Percentiles rank a stretch among this genome's conserved stretches.
Conservation (phyloP, 805 yeast genomes). For the Lipomyces lipofer region DNA sequence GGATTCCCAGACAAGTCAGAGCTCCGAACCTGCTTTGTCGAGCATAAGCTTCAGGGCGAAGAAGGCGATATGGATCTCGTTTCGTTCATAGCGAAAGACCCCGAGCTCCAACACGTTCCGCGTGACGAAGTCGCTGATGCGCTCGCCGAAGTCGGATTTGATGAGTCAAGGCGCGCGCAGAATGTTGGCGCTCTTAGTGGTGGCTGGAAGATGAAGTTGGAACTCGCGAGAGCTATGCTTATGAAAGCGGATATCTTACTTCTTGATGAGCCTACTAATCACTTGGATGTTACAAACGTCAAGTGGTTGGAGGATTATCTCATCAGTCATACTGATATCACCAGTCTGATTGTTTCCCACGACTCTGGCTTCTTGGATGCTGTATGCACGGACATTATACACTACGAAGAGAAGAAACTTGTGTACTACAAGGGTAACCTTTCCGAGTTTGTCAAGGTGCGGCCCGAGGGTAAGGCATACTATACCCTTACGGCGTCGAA, state of each 20-base stretch:
- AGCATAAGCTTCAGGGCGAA: constrained; percentile 92
- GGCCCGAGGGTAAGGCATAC: constrained; percentile 95
- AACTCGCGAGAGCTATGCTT: constrained; percentile 97
- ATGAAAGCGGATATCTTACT: constrained; percentile 94
- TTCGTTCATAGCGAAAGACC: constrained; percentile 83
- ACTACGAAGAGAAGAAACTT: constrained; percentile 91
- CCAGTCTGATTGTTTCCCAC: constrained; percentile 94
- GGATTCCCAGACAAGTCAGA: constrained; percentile 92
- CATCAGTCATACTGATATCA: constrained; percentile 76
- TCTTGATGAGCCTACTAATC: constrained; percentile 98
- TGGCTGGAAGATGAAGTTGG: constrained; percentile 99
- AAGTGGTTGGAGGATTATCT: constrained; percentile 92
- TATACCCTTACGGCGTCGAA: constrained; percentile 90
- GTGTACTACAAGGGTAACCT: constrained; percentile 96
- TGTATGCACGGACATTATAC: constrained; percentile 95
- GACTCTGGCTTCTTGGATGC: constrained; percentile 95
- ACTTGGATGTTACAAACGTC: constrained; percentile 91
- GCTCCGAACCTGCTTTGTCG: constrained; percentile 92
- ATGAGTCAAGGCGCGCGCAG: constrained; percentile 85
- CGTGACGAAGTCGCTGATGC: constrained; percentile 74
- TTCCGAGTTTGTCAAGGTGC: constrained; percentile 84
- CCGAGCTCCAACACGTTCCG: constrained; percentile 61
- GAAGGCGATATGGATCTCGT: constrained; percentile 91
- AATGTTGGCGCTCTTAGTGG: constrained; percentile 94
- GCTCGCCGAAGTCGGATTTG: constrained; percentile 82